These are phyloP conservation scores for Calonectria henricotiae DNA, from an alignment of 2,329 filamentous ascomycete genomes.

Conservation along the genomic window DNA sequence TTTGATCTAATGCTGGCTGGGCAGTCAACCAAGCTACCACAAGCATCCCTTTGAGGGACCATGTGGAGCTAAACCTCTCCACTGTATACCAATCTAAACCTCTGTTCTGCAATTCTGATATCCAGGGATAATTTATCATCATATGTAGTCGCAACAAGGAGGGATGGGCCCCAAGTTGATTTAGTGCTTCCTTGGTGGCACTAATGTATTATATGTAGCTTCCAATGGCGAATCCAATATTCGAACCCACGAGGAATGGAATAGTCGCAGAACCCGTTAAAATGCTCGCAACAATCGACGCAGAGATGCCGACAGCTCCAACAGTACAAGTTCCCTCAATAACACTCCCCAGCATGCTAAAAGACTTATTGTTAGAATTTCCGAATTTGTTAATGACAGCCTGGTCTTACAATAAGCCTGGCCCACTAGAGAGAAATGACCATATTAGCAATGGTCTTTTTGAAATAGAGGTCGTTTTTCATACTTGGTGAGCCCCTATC, in stretches of 20 bases:
- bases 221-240: background rate
- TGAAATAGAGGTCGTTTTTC: background rate
- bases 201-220: background rate
- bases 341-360: background rate
- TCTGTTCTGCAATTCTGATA: background rate
- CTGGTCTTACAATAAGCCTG: background rate
- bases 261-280: background rate
- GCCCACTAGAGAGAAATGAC: background rate
- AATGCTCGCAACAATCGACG: background rate
- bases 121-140: conserved; percentile 8
- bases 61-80: background rate
- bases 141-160: background rate
- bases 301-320: background rate
- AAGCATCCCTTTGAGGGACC: background rate
- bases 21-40: conserved; percentile 14
- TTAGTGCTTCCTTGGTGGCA: conserved; percentile 2
- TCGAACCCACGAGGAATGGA: conserved; percentile 2
- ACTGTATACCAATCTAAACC: conserved; percentile 5
- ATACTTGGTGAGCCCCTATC: conserved; percentile 7
- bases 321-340: background rate
- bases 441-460: background rate
- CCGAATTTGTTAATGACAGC: no score
- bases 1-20: conserved; percentile 5
- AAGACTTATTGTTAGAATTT: background rate
- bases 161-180: background rate